Conservation (phyloP, 106 monocot species). For the Ottelia alismoides region DNA sequence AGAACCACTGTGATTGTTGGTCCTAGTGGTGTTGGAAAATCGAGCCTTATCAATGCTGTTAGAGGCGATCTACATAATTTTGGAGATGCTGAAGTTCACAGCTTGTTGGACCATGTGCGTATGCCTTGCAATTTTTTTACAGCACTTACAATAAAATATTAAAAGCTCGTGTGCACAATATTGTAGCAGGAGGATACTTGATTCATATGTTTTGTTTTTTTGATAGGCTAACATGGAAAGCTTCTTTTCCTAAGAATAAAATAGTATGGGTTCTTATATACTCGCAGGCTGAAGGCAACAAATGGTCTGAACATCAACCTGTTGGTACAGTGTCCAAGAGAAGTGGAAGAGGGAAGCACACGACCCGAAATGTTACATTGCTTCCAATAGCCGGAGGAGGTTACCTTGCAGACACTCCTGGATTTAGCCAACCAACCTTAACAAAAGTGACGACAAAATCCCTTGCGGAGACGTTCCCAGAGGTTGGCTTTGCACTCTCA, state of each 20-base stretch:
- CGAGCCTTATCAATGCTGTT: conserved; percentile 86
- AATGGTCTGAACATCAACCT: conserved; percentile 78
- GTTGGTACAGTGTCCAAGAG: conserved; percentile 79
- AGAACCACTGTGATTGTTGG: conserved; percentile 87
- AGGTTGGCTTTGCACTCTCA: too few relatives aligned
- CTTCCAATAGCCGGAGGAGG: conserved; percentile 77
- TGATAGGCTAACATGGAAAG: too few relatives aligned
- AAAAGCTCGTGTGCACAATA: too few relatives aligned
- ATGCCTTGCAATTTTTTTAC: neutral
- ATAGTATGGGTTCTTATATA: too few relatives aligned
- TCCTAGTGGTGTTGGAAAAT: conserved; percentile 97
- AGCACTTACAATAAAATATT: too few relatives aligned
- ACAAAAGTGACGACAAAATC: conserved; percentile 72
- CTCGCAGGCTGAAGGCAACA: conserved; percentile 37
- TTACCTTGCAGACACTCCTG: conserved; percentile 92
- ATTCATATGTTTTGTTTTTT: too few relatives aligned
- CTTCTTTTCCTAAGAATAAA: too few relatives aligned
- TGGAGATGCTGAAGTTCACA: conserved; percentile 28
- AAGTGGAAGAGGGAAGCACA: conserved; percentile 91
- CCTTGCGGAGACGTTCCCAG: conserved; percentile 77
- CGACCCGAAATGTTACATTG: conserved; percentile 81
- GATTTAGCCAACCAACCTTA: conserved; percentile 81
- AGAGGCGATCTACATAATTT: conserved; percentile 28
- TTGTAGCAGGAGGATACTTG: too few relatives aligned
- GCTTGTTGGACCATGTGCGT: conserved; percentile 2